Conservation (phyloP, 108 stramenopile genomes). For the Epithemia pelagica region DNA sequence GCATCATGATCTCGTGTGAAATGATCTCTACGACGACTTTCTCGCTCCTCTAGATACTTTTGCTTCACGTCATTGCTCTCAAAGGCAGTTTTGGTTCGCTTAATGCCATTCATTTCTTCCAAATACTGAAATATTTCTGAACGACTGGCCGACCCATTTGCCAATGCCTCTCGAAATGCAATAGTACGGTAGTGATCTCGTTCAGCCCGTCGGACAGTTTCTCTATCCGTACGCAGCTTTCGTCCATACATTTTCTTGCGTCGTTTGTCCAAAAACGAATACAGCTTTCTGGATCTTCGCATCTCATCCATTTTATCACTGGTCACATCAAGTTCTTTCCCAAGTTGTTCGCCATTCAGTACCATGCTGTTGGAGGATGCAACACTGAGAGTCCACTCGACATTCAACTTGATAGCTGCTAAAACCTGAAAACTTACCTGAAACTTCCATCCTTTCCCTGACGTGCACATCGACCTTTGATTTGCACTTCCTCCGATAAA, state of each 20-base stretch:
- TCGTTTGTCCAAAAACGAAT: background rate
- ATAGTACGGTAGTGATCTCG: too few relatives aligned
- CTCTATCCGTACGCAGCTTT: background rate
- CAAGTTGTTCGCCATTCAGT: background rate
- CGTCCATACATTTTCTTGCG: background rate
- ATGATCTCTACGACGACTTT: background rate
- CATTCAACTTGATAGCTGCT: too few relatives aligned
- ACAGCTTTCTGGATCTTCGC: background rate
- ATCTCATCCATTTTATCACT: background rate
- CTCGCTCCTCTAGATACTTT: background rate
- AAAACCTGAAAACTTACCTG: too few relatives aligned
- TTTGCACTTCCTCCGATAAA: background rate
- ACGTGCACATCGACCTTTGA: background rate
- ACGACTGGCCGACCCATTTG: too few relatives aligned
- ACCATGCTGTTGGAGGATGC: constrained; percentile 9
- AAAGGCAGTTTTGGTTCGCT: background rate
- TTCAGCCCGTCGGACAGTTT: too few relatives aligned
- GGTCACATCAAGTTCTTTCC: background rate
- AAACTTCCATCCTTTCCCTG: background rate
- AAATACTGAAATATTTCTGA: too few relatives aligned
- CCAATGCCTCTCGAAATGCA: too few relatives aligned
- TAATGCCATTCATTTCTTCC: too few relatives aligned
- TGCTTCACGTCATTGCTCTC: background rate
- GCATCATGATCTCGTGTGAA: background rate
- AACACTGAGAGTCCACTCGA: too few relatives aligned